These are phyloP conservation scores for Diospyros lotus DNA, from an alignment of 148 eudicot genomes.

Conservation along the genomic window DNA sequence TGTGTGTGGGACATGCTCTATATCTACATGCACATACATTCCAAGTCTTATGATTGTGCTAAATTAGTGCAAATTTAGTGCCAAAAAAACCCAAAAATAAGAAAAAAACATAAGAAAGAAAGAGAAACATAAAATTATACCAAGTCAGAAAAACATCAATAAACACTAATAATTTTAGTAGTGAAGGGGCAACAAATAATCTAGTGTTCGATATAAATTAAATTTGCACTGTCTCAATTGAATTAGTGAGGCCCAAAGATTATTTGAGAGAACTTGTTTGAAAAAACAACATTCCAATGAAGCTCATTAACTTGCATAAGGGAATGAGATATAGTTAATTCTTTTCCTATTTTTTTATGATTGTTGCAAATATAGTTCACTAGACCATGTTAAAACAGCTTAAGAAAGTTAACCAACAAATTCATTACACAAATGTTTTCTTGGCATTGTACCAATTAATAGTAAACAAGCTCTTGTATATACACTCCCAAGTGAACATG, in stretches of 20 bases:
- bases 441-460: background rate
- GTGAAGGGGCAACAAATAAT: background rate
- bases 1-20: too few species aligned
- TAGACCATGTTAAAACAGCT: background rate
- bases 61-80: too few species aligned
- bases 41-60: slow-evolving; percentile 21
- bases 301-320: background rate
- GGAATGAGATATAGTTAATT: background rate
- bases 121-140: background rate
- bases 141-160: background rate
- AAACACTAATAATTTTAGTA: background rate
- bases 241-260: background rate
- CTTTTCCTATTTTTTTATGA: too few species aligned
- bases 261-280: background rate
- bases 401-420: background rate
- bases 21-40: slow-evolving; percentile 5
- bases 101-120: slow-evolving; percentile 3
- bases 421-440: background rate
- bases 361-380: background rate
- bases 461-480: background rate
- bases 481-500: too few species aligned
- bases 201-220: background rate
- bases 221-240: background rate
- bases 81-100: slow-evolving; percentile 69
- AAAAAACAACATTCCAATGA: background rate